Evolutionary conservation across 768 basidiomycete genomes (phyloP).

Genomic region (Trametes elegans): DNA sequence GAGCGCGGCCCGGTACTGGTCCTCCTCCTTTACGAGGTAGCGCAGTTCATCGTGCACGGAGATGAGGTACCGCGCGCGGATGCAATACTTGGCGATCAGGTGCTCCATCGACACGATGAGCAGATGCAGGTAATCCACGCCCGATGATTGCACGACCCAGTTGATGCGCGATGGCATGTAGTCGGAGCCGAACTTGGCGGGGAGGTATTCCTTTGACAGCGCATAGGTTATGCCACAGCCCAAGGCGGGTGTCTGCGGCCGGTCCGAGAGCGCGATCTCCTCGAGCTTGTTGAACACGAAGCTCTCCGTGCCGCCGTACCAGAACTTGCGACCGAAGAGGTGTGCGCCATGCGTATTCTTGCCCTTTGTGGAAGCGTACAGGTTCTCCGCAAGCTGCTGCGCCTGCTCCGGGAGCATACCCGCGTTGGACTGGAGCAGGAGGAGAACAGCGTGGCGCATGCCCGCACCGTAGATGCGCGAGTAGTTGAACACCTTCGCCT

Average conservation of each 20-base stretch:
- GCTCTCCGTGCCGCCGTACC: conserved; percentile 96
- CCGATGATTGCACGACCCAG: conserved; percentile 99
- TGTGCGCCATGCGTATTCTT: conserved; percentile 76
- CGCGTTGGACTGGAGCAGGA: conserved; percentile 83
- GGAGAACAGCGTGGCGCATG: conserved; percentile 86
- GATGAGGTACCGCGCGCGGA: conserved; percentile 89
- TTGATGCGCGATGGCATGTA: conserved; percentile 98
- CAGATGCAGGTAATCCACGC: conserved; percentile 96
- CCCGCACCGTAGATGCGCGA: conserved; percentile 99
- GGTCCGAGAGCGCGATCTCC: conserved; percentile 84
- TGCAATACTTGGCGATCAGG: conserved; percentile 75
- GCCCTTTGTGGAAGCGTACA: conserved; percentile 94
- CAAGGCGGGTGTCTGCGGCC: conserved; percentile 88
- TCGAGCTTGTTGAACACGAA: conserved; percentile 98
- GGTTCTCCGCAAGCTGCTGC: conserved; percentile 72
- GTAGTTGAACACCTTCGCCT: conserved; percentile 99
- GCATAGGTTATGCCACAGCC: conserved; percentile 94
- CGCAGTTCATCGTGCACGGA: conserved; percentile 98
- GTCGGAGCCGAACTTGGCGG: conserved; percentile 75
- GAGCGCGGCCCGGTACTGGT: conserved; percentile 86
- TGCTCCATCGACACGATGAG: conserved; percentile 95
- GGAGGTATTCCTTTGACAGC: conserved; percentile 86
- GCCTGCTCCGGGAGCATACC: conserved; percentile 78
- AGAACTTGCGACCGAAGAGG: conserved; percentile 81
- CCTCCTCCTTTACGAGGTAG: conserved; percentile 86